Conservation (phyloP, 495 filamentous ascomycete genomes). For the Chaetomidium leptoderma region DNA sequence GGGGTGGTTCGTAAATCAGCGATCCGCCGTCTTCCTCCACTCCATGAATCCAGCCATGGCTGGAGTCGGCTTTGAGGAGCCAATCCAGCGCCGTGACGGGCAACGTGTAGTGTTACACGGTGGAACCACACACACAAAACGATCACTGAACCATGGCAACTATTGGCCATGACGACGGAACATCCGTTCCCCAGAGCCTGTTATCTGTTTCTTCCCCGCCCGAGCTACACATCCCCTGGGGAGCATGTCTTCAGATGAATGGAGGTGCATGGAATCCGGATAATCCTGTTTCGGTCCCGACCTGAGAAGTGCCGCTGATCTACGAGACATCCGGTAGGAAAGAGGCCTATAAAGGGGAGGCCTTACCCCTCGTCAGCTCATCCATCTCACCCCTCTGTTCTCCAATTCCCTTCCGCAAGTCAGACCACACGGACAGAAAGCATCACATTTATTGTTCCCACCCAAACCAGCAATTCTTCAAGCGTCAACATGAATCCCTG, state of each 20-base stretch:
- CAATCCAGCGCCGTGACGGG: neutral
- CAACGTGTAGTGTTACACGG: neutral
- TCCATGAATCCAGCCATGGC: too few species aligned
- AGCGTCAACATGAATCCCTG: conserved; percentile 23
- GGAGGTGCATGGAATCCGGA: neutral
- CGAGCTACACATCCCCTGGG: neutral
- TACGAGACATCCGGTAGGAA: neutral
- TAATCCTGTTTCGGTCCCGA: neutral
- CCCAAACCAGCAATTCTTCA: neutral
- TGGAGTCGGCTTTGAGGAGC: neutral
- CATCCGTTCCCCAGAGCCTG: neutral
- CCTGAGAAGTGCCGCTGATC: neutral
- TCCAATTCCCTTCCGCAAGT: neutral
- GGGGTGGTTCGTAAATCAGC: too few species aligned
- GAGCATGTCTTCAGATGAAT: neutral
- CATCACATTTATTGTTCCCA: neutral
- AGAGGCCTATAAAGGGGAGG: neutral
- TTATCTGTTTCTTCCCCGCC: neutral
- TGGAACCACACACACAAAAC: neutral
- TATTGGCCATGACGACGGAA: neutral
- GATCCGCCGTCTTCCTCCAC: too few species aligned
- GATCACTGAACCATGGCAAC: neutral
- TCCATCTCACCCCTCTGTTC: neutral
- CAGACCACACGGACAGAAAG: neutral
- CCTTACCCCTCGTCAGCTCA: neutral